Base-by-base conservation (phyloP, 2,329 filamentous ascomycete genomes). In the Sphaerostilbella broomeana region DNA sequence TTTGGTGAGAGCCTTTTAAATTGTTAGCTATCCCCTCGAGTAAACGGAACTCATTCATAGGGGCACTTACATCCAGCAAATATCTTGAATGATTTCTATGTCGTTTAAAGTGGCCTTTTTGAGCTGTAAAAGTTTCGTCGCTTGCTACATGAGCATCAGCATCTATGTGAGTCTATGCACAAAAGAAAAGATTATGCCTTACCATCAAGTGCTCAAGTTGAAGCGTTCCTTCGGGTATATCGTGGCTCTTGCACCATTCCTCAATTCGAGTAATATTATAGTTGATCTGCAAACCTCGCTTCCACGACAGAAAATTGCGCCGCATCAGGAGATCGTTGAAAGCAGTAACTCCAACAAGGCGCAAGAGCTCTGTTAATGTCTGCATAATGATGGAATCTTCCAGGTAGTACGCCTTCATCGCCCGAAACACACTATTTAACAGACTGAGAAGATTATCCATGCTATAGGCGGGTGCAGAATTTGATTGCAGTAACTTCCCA, bases 241-340 rank as follows among this genome's bases (percentile, higher is more conserved):
- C 92, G 62, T 98, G 94, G 58, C 89, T 95, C 79, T 98, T 98
- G 69, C 92, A 98, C 92, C 92, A 98, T 67, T 98, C 92, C 64
- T 98, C 92, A 48, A 98, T 98, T 42, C 92, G 80, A 17, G 92
- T 98, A 62, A 98, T 98, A 69, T 98, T 98, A 73, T 98, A 98
- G 69, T 98, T 98, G 69, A 98, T 98, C 65, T 98, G 92, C 39
- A 98, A 77, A 53, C 92, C 92, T 63, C 92, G 87, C 73, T 98
- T 98, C 92, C 92, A 98, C 0, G 89, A 95, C 42, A 98, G 77
- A 77, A 98, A 98, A 65, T 97, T 97, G 53, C 92, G 79, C 55
- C 92, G 81, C 89, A 98, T 95, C 51, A 98, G 76, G 47, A 98
- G 71, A 60, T 98, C 92, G 61, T 98, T 98, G 70, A 98, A 98